Base-by-base conservation (phyloP, 108 stramenopile species). In the Nitzschia sp. region DNA sequence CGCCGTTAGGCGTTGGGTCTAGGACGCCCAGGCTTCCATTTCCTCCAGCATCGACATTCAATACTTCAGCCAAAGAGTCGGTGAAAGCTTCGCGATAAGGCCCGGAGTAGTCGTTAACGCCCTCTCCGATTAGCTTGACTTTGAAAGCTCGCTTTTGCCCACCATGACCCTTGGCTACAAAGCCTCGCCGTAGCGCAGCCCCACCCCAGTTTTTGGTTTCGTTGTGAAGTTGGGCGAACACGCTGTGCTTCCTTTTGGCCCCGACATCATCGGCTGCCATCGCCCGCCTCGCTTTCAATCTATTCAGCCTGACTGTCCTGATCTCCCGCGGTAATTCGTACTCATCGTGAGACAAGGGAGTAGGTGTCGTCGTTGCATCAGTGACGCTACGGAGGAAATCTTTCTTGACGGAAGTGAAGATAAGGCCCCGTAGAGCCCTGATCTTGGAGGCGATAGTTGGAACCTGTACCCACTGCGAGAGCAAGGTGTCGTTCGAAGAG, bases 21-120 rank as follows among this genome's bases (percentile, higher is more conserved):
- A 95, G 74, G 9, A 92, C 78, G 4, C 87, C 89, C 27, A 90
- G 80, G 9, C 79, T 64, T 50, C 86, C 89, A 15, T 54, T 46
- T n/a, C 87, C 85, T 9, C 44, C 36, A 46, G 63, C 80, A 30
- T 65, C 80, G 34, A 85, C 17, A 30, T 85, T 65, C 30, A 88
- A 74, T 22, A 96, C 71, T 76, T 99, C 98, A 17, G 74, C 68
- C 9, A 95, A 74, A 0, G 96, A 91, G 60, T 98, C 97, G 1
- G 96, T 92, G 69, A 97, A 99, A 27, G 94, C 80, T 65, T 96
- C 97, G 28, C 98, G 84, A 61, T 98, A 98, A 0, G 98, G 98
- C 21, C 98, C 98, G 8, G 96, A 96, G 68, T 99, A 97, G 75
- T 99, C 98, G 74, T 99, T 96, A 26, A 97, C 98, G 5, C 98